Evolutionary conservation across 805 yeast species (phyloP).

Genomic region (Nakazawaea wickerhamii): DNA sequence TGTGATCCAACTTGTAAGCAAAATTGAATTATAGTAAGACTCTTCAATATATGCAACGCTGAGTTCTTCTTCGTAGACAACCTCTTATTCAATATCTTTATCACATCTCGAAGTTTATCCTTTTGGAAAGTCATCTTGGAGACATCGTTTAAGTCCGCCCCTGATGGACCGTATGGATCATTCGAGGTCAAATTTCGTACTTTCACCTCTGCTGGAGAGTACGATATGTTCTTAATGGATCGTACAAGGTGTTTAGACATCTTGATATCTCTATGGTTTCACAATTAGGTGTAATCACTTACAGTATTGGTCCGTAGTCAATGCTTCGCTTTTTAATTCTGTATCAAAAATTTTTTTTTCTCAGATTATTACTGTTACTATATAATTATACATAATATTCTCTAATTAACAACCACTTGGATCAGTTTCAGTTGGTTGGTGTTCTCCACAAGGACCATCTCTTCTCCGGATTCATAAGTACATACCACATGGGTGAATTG

Average conservation of each 20-base stretch:
- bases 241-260: slow-evolving; percentile 10
- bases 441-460: slow-evolving; percentile 1
- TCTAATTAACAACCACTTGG: neutral
- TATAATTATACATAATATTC: too few relatives aligned
- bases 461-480: neutral
- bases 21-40: slow-evolving; percentile 47
- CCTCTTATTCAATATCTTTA: slow-evolving; percentile 34
- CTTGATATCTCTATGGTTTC: neutral
- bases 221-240: slow-evolving; percentile 9
- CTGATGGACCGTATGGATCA: slow-evolving; percentile 51
- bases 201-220: slow-evolving; percentile 8
- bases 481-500: slow-evolving; percentile 3
- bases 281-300: neutral
- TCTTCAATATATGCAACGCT: slow-evolving; percentile 39
- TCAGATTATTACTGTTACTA: too few relatives aligned
- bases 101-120: slow-evolving; percentile 34
- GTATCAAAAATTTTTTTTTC: too few relatives aligned
- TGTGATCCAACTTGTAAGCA: slow-evolving; percentile 48
- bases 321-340: too few relatives aligned
- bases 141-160: slow-evolving; percentile 48
- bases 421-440: neutral
- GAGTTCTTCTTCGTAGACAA: slow-evolving; percentile 28
- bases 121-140: slow-evolving; percentile 39
- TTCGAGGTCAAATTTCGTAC: slow-evolving; percentile 44
- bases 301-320: neutral